These are phyloP conservation scores for Monosporascus sp. DNA, from an alignment of 2,329 filamentous ascomycete genomes.

Conservation along the genomic window DNA sequence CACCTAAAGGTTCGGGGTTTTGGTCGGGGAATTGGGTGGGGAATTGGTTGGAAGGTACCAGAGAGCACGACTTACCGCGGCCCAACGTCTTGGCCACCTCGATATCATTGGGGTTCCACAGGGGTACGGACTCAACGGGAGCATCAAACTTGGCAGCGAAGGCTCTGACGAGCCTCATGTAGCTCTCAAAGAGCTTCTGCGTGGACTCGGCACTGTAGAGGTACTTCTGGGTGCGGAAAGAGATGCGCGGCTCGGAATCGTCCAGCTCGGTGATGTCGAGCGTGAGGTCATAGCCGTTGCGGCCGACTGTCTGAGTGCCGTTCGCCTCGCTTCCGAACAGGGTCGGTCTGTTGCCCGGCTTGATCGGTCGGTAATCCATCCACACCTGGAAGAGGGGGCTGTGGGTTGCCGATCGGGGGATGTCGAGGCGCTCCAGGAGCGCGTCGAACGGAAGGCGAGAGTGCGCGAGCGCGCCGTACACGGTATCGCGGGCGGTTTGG, in stretches of 20 bases:
- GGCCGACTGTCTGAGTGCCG: constrained; percentile 3
- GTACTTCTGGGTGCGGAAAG: constrained; percentile 12
- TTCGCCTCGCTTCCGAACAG: constrained; percentile 3
- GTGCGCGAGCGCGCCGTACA: constrained; percentile 33
- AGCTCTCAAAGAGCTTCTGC: constrained; percentile 5
- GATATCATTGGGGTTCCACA: constrained; percentile 2
- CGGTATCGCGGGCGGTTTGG: constrained; percentile 13
- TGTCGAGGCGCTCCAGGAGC: constrained; percentile 38
- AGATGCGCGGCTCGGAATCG: constrained; percentile 8
- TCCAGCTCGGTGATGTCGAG: constrained; percentile 34
- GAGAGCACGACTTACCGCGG: constrained; percentile 1
- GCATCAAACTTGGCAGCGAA: constrained; percentile 2
- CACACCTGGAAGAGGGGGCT: constrained; percentile 46
- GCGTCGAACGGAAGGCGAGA: constrained; percentile 45
- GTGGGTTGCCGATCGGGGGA: constrained; percentile 31
- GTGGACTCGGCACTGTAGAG: constrained; percentile 1
- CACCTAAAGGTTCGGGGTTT: background rate
- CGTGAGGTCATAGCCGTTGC: constrained; percentile 24
- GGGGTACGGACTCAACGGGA: background rate
- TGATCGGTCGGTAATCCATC: constrained; percentile 24
- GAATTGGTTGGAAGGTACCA: background rate
- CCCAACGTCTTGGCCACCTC: constrained; percentile 2
- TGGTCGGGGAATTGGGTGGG: background rate
- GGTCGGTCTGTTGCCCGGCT: constrained; percentile 1
- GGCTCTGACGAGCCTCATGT: constrained; percentile 2